Conservation (phyloP, 2,329 filamentous ascomycete genomes). For the Talaromyces pinophilus region DNA sequence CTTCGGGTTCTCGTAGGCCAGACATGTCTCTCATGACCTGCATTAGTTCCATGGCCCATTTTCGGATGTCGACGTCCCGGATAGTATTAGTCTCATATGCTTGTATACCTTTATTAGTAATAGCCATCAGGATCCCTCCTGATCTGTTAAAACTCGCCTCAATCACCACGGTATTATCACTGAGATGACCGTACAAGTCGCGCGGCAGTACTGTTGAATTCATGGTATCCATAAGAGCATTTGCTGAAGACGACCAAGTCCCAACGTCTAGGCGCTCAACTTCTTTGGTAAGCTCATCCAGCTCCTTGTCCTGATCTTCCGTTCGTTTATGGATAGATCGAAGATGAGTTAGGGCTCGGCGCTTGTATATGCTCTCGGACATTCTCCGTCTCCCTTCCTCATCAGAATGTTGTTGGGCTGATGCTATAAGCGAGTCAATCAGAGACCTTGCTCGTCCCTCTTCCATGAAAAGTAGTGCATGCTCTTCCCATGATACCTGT, state of each 20-base stretch:
- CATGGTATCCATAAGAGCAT: conserved; percentile 27
- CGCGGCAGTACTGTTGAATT: conserved; percentile 25
- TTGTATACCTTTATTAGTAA: conserved; percentile 29
- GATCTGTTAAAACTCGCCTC: conserved; percentile 27
- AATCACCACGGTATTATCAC: conserved; percentile 27
- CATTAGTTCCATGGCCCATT: conserved; percentile 29
- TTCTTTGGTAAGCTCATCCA: conserved; percentile 14
- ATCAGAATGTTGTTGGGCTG: neutral
- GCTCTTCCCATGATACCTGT: conserved; percentile 27
- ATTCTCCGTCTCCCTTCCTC: conserved; percentile 11
- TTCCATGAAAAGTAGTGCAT: conserved; percentile 30
- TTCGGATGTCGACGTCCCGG: conserved; percentile 24
- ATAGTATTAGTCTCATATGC: conserved; percentile 21
- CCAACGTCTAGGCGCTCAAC: conserved; percentile 16
- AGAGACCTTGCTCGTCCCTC: conserved; percentile 28
- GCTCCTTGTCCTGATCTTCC: conserved; percentile 11
- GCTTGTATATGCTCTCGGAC: conserved; percentile 19
- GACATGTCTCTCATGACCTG: conserved; percentile 28
- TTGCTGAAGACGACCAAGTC: conserved; percentile 25
- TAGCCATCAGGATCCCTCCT: conserved; percentile 28
- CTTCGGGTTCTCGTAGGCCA: conserved; percentile 25
- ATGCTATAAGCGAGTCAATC: conserved; percentile 27
- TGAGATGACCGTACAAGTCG: conserved; percentile 26
- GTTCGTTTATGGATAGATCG: conserved; percentile 15
- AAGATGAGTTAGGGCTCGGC: conserved; percentile 20